A percentile compares a stretch with the other conserved stretches of the same genome.
phyloP scores from a whole-genome alignment of 1,284 basidiomycete species.

The Mycosarcoma mackinlayi region DNA sequence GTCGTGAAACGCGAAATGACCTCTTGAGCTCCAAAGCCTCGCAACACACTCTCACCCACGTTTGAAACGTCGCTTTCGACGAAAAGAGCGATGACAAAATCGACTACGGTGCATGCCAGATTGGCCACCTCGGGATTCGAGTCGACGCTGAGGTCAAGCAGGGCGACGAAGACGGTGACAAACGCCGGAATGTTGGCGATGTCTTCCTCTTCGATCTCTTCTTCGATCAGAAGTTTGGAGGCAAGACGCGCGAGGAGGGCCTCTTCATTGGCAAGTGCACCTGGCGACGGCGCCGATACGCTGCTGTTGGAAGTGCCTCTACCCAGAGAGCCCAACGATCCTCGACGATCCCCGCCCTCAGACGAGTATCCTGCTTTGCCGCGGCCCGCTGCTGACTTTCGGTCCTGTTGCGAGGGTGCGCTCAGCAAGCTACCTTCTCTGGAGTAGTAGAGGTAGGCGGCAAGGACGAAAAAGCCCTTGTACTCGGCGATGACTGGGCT shows the following conservation, averaged over 20 bases:
- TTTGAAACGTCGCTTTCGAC: conserved; percentile 84
- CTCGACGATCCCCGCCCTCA: conserved; percentile 7
- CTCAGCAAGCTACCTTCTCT: conserved; percentile 66
- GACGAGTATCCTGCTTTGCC: conserved; percentile 23
- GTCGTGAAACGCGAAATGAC: conserved; percentile 55
- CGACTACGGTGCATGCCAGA: conserved; percentile 88
- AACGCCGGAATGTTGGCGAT: conserved; percentile 83
- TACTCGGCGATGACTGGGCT: conserved; percentile 95
- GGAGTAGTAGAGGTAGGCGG: conserved; percentile 94
- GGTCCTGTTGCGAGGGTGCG: conserved; percentile 17
- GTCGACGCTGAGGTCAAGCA: conserved; percentile 91
- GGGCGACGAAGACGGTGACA: conserved; percentile 88
- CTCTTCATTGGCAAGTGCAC: conserved; percentile 68
- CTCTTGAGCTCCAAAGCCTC: conserved; percentile 41
- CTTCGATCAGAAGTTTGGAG: conserved; percentile 75
- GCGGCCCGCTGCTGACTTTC: conserved; percentile 12
- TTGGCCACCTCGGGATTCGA: conserved; percentile 91
- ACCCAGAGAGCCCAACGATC: conserved; percentile 15
- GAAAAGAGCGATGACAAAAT: conserved; percentile 89
- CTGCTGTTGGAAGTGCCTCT: conserved; percentile 16
- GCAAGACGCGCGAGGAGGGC: conserved; percentile 79
- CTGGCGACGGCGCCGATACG: conserved; percentile 14
- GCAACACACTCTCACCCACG: conserved; percentile 38
- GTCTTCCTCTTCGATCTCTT: conserved; percentile 79
- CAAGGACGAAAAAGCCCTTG: conserved; percentile 93